Evolutionary conservation across 2,329 filamentous ascomycete genomes (phyloP), one percentile per base, ranked within the genome.

Genomic region (Beauveria sp.): DNA sequence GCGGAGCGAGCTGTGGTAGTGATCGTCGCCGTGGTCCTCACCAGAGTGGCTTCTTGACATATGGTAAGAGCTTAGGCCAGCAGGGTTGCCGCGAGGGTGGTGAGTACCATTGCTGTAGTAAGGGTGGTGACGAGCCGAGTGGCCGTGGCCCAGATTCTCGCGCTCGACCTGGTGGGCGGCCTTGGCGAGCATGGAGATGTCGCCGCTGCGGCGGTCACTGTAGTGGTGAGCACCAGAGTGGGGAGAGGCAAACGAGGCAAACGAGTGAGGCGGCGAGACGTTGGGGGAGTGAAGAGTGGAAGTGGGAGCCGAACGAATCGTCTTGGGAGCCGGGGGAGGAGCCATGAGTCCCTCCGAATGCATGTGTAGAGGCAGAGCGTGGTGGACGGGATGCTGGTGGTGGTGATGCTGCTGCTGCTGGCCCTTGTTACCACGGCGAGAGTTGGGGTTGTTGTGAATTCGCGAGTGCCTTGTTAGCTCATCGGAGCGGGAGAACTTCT

Each of bases 391-490:
- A 61, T 72, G 71, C 64, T 74, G 72, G 68, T 68, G 70, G 58
- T 68, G 68, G 41, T 72, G 68, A 37, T 72, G 71, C 54, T 72
- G 71, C 52, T 74, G 73, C 52, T 74, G 73, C 67, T 82, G 79
- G 30, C 75, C 85, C 80, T 96, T 96, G 81, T 96, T 96, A 66
- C 91, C 92, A 71, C 93, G 83, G 72, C 94, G 84, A 62, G 92
- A 97, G 81, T 97, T 97, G 62, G 94, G 93, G 78, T 97, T 99
- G 85, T 91, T 97, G 84, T 99, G 93, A 79, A 99, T 99, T 74
- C 93, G 86, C 73, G 93, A 97, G 78, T 99, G 93, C 64, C 93
- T 88, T 64, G 94, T 99, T 68, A 99, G 82, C 78, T 99, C 93
- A 72, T 99, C 93, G 14, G 93, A 97, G 66, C 93, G 88, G 66